These are phyloP conservation scores for Tricholoma furcatifolium DNA, from an alignment of 768 basidiomycete species.

Conservation along the genomic window DNA sequence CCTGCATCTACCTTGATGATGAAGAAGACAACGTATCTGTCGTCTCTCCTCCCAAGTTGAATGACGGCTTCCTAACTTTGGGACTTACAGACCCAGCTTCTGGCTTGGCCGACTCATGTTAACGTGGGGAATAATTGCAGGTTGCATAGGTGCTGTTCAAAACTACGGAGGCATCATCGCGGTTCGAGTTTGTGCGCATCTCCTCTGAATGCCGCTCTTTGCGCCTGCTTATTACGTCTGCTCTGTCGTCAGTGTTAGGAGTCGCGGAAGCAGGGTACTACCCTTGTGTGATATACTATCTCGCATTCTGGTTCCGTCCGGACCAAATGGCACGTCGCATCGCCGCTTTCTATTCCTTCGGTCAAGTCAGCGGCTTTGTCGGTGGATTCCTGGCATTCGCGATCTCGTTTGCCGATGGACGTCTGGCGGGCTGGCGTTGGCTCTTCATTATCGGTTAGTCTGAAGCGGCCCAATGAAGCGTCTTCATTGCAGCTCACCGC, in stretches of 20 bases:
- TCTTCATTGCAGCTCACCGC: not conserved
- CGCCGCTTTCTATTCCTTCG: slow-evolving; percentile 15
- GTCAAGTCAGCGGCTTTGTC: slow-evolving; percentile 14
- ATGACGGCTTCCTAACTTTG: not conserved
- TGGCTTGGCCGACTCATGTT: slow-evolving; percentile 15
- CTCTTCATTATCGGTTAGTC: slow-evolving; percentile 12
- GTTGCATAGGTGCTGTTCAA: slow-evolving; percentile 11
- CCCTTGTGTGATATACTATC: slow-evolving; percentile 16
- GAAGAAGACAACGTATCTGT: slow-evolving; percentile 12
- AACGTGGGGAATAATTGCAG: slow-evolving; percentile 14
- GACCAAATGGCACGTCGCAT: slow-evolving; percentile 10
- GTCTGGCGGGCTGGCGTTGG: slow-evolving; percentile 16
- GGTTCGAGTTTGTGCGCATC: slow-evolving; percentile 11
- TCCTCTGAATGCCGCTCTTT: too few relatives aligned
- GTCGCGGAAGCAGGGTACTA: slow-evolving; percentile 17
- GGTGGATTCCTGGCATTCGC: slow-evolving; percentile 14
- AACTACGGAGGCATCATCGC: slow-evolving; percentile 10
- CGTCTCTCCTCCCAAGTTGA: not conserved
- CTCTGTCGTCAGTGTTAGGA: slow-evolving; percentile 10
- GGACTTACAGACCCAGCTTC: slow-evolving; percentile 11
- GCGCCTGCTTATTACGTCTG: not conserved
- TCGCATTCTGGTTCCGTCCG: slow-evolving; percentile 16
- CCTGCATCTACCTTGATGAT: slow-evolving; percentile 14
- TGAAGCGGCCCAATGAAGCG: not conserved
- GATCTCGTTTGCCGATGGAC: slow-evolving; percentile 13